Conservation (phyloP, 108 stramenopile genomes). For the Phaeodactylum tricornutum region DNA sequence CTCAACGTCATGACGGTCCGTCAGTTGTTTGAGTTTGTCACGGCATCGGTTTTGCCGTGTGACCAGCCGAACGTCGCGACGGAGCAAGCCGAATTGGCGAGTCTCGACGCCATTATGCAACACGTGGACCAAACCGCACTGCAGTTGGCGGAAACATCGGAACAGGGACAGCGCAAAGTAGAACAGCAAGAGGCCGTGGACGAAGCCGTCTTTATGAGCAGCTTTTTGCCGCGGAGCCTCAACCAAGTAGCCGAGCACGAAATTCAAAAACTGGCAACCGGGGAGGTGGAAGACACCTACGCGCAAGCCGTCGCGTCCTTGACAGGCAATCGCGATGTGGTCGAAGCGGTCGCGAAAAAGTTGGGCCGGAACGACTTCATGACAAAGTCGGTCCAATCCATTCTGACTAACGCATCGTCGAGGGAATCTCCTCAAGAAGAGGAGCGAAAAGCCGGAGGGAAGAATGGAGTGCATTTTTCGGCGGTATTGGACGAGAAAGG, state of each 20-base stretch:
- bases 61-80: neutral
- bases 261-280: slow-evolving; percentile 65
- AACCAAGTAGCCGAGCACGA: slow-evolving; percentile 86
- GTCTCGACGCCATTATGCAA: slow-evolving; percentile 54
- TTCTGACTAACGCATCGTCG: neutral
- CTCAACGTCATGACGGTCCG: slow-evolving; percentile 80
- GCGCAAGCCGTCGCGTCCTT: slow-evolving; percentile 79
- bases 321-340: slow-evolving; percentile 77
- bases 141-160: slow-evolving; percentile 24
- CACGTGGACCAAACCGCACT: slow-evolving; percentile 28
- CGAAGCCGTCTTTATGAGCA: slow-evolving; percentile 89
- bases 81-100: slow-evolving; percentile 23
- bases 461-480: neutral
- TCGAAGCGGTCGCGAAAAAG: slow-evolving; percentile 41
- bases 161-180: slow-evolving; percentile 41
- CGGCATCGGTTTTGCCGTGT: slow-evolving; percentile 26
- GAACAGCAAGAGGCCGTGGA: slow-evolving; percentile 67
- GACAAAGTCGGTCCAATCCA: slow-evolving; percentile 6
- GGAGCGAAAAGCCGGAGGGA: neutral
- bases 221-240: slow-evolving; percentile 78
- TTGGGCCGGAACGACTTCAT: slow-evolving; percentile 14
- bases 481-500: slow-evolving; percentile 6
- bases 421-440: neutral
- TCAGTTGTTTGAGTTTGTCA: slow-evolving; percentile 84
- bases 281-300: slow-evolving; percentile 84